These are phyloP conservation scores for Scutellaria baicalensis DNA, from an alignment of 257 asterid genomes.

Conservation along the genomic window DNA sequence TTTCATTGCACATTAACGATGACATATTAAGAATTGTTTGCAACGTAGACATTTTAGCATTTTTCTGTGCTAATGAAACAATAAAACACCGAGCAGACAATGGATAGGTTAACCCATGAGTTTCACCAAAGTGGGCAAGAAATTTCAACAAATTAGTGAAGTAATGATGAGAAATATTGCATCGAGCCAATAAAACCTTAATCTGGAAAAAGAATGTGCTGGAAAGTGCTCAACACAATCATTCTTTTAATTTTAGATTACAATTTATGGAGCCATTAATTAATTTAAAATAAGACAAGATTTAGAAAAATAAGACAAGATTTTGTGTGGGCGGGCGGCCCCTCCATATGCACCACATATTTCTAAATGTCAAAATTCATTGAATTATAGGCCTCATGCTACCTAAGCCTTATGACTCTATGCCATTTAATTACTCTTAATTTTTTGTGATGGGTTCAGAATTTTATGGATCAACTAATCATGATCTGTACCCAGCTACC, in stretches of 20 bases:
- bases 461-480: constrained; percentile 39
- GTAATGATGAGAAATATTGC: constrained; percentile 22
- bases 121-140: neutral
- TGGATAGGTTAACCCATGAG: constrained; percentile 2
- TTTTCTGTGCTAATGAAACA: no score
- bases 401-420: neutral
- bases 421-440: neutral
- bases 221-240: constrained; percentile 26
- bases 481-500: constrained; percentile 29
- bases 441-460: constrained; percentile 12
- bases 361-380: constrained; percentile 16
- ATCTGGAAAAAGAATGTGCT: constrained; percentile 26
- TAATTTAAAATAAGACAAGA: neutral
- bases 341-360: constrained; percentile 23
- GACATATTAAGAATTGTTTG: no score
- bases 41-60: no score
- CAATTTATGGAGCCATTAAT: constrained; percentile 4
- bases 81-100: neutral
- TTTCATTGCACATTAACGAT: no score
- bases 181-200: constrained; percentile 53
- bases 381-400: constrained; percentile 6
- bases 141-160: constrained; percentile 12
- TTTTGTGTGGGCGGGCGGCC: constrained; percentile 15
- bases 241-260: constrained; percentile 18
- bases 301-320: neutral